Evolutionary conservation across 163 green algal species (phyloP), one percentile per base, ranked within the genome.

Genomic region (Scenedesmus sp.): DNA sequence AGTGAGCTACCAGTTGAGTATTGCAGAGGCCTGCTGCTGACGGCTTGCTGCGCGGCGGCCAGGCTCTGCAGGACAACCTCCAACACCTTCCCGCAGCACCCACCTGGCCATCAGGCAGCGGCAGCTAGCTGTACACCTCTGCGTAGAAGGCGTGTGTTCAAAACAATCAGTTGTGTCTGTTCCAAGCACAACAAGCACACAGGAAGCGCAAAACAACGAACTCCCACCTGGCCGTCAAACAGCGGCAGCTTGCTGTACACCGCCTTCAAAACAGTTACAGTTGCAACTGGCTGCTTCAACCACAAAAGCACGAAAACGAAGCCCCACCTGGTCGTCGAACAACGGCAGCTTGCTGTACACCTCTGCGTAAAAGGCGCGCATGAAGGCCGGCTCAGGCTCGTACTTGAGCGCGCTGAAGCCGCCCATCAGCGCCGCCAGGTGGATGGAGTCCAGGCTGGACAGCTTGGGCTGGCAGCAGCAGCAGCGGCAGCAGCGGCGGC

Each of bases 271-370:
- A n/a, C n/a, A n/a, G n/a, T n/a, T n/a, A n/a, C n/a, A n/a, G n/a
- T n/a, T n/a, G n/a, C n/a, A n/a, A n/a, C n/a, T n/a, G n/a, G n/a
- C n/a, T n/a, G n/a, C n/a, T n/a, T n/a, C n/a, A n/a, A n/a, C n/a
- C n/a, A n/a, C n/a, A n/a, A n/a, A n/a, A n/a, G n/a, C n/a, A n/a
- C n/a, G n/a, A n/a, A n/a, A n/a, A n/a, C n/a, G n/a, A n/a, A n/a
- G n/a, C n/a, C n/a, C 13, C 88, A 88, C 88, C 88, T 92, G 81
- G 52, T 92, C 79, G 12, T 92, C 89, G 55, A 92, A 92, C 23
- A 92, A 67, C 5, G 64, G 89, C 89, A 92, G 82, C 82, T 92
- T 92, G 52, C 70, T 20, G 54, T 92, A 92, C 8, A 92, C 89
- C 66, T 92, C 82, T 8, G 66, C 55, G 73, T 84, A 87, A 46